Percentiles rank a stretch among this genome's conserved stretches.
phyloP scores from a whole-genome alignment of 2,329 filamentous ascomycete genomes.

The Colletotrichum gloeosporioides region DNA sequence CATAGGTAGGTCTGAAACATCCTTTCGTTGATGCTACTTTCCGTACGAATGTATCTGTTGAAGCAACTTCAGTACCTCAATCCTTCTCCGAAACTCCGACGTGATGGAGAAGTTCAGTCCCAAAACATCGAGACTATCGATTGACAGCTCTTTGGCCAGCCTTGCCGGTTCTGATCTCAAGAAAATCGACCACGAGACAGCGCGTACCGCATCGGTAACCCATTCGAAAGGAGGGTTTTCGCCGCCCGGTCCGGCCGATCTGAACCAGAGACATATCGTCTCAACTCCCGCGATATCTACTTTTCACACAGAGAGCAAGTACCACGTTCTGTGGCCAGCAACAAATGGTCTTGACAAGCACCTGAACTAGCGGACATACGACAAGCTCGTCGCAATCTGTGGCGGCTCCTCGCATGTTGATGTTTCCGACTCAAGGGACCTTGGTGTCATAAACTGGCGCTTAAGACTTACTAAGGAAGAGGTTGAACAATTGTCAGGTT shows the following conservation, averaged over 20 bases:
- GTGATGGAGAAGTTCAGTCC: background rate
- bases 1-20: background rate
- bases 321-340: background rate
- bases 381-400: background rate
- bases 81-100: background rate
- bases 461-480: background rate
- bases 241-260: background rate
- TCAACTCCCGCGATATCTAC: background rate
- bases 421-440: background rate
- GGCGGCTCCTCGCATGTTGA: background rate
- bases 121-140: background rate
- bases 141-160: background rate
- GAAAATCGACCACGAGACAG: background rate
- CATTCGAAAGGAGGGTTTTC: accelerated
- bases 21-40: background rate
- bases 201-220: background rate
- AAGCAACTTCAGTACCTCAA: background rate
- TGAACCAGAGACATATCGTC: background rate
- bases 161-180: background rate
- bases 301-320: background rate
- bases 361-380: background rate
- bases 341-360: background rate
- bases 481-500: background rate
- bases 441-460: background rate
- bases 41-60: background rate